These are phyloP conservation scores for Aureobasidium sp. DNA, from an alignment of 2,329 filamentous ascomycete species.

Conservation along the genomic window DNA sequence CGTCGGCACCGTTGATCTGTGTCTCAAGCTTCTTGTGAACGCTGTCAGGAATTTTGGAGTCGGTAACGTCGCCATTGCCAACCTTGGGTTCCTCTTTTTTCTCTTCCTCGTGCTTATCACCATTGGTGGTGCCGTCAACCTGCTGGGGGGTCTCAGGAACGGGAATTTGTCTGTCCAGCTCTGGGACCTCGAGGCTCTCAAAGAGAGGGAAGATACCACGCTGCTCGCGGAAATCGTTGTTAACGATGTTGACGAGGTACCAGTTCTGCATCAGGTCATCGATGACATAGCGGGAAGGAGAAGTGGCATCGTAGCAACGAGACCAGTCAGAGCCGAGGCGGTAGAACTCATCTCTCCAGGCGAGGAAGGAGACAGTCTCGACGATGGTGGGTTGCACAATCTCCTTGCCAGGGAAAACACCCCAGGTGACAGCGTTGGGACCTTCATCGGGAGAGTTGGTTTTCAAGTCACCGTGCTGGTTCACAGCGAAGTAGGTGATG, in stretches of 20 bases:
- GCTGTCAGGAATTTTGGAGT: constrained; percentile 7
- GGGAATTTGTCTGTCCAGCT: constrained; percentile 45
- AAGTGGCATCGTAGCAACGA: constrained; percentile 73
- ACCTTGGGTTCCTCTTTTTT: neutral
- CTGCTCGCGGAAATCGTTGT: constrained; percentile 92
- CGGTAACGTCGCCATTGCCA: constrained; percentile 1
- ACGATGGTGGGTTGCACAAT: constrained; percentile 99
- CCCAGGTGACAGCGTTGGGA: constrained; percentile 98
- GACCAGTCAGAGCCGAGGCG: constrained; percentile 89
- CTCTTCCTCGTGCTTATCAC: neutral
- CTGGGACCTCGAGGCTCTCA: constrained; percentile 63
- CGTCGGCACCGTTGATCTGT: neutral
- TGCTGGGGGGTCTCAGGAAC: neutral
- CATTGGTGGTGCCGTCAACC: neutral
- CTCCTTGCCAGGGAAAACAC: constrained; percentile 96
- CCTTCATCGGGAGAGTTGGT: constrained; percentile 74
- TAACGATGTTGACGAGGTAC: constrained; percentile 94
- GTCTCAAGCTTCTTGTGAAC: constrained; percentile 13
- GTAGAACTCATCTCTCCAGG: constrained; percentile 98
- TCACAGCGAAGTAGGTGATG: constrained; percentile 91
- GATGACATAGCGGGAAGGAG: constrained; percentile 72
- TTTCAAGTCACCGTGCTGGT: constrained; percentile 70
- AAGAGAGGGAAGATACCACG: constrained; percentile 81
- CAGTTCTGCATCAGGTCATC: constrained; percentile 80
- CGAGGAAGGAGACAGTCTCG: constrained; percentile 92